A percentile compares a stretch with the other conserved stretches of the same genome.
phyloP scores from a whole-genome alignment of 2,329 filamentous ascomycete genomes.

The Curvularia lunata region DNA sequence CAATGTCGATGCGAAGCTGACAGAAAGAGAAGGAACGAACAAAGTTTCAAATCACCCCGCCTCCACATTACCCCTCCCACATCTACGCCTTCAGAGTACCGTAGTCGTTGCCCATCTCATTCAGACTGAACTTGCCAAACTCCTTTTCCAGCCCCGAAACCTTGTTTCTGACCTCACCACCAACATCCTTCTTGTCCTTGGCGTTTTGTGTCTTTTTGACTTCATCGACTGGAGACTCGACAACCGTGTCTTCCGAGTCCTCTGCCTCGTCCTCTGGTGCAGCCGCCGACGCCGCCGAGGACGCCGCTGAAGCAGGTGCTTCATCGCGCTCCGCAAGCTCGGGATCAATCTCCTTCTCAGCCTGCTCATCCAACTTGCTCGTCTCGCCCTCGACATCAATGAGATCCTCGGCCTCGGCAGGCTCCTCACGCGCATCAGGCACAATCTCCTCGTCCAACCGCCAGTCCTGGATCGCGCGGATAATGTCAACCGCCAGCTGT shows the following conservation, averaged over 20 bases:
- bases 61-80: not conserved
- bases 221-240: constrained; percentile 27
- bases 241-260: constrained; percentile 34
- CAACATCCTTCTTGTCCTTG: constrained; percentile 3
- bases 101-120: constrained; percentile 39
- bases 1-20: not conserved
- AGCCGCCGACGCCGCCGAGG: not conserved
- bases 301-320: not conserved
- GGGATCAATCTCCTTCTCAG: constrained; percentile 36
- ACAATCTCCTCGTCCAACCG: constrained; percentile 56
- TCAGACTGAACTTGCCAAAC: constrained; percentile 39
- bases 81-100: constrained; percentile 31
- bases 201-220: constrained; percentile 1
- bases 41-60: not conserved
- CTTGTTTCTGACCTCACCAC: constrained; percentile 21
- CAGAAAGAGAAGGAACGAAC: not conserved
- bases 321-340: constrained; percentile 37
- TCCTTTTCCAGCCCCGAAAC: constrained; percentile 28
- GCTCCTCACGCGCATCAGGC: constrained; percentile 58
- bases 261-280: constrained; percentile 17
- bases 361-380: constrained; percentile 43
- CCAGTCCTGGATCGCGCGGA: constrained; percentile 62
- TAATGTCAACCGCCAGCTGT: constrained; percentile 62
- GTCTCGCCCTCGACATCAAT: constrained; percentile 47
- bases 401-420: constrained; percentile 48